A percentile compares a stretch with the other conserved stretches of the same genome.
These are phyloP conservation scores for Tuber borchii DNA, from an alignment of 495 filamentous ascomycete genomes.

Conservation along the genomic window DNA sequence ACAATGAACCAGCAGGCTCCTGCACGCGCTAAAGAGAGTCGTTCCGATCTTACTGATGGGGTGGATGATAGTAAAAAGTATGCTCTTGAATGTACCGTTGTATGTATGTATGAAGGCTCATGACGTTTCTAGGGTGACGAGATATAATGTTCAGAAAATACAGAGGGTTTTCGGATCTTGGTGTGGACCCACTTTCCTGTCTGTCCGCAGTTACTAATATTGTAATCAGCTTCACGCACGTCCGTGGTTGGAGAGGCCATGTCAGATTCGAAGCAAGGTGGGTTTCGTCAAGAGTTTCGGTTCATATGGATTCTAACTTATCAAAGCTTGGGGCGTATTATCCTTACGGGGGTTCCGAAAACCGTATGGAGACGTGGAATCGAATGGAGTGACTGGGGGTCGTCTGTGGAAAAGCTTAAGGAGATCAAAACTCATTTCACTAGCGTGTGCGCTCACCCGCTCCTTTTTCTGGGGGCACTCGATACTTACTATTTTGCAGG, in stretches of 20 bases:
- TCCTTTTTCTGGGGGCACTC: neutral
- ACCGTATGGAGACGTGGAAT: slow-evolving; percentile 20
- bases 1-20: slow-evolving; percentile 30
- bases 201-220: neutral
- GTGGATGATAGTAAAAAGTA: slow-evolving; percentile 22
- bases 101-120: neutral
- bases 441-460: slow-evolving; percentile 21
- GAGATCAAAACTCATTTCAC: slow-evolving; percentile 31
- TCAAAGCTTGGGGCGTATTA: slow-evolving; percentile 31
- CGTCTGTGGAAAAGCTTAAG: slow-evolving; percentile 17
- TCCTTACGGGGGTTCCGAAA: slow-evolving; percentile 31
- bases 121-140: neutral
- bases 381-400: slow-evolving; percentile 30
- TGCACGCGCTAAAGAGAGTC: slow-evolving; percentile 4
- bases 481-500: slow-evolving; percentile 21
- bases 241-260: slow-evolving; percentile 29
- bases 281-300: neutral
- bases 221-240: slow-evolving; percentile 21
- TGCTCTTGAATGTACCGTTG: neutral
- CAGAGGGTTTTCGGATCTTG: neutral
- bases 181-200: neutral
- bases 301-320: slow-evolving; percentile 6
- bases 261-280: slow-evolving; percentile 34
- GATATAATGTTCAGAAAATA: neutral
- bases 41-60: slow-evolving; percentile 9